Conservation (phyloP, 2,329 filamentous ascomycete genomes). For the Orbilia oligospora region DNA sequence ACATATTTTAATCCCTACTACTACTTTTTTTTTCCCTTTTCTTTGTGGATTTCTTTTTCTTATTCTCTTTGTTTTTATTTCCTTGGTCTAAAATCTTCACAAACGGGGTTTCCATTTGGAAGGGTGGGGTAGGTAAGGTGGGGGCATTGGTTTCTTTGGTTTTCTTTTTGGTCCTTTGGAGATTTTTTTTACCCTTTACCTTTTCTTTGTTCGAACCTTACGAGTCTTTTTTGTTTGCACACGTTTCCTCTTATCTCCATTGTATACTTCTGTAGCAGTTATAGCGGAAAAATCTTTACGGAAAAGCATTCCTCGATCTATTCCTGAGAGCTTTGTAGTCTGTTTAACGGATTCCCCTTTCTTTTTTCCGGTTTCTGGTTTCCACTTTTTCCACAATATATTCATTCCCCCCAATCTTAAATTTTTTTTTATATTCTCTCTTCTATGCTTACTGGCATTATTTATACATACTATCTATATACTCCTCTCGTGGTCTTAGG, state of each 20-base stretch:
- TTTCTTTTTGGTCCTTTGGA: conserved; percentile 22
- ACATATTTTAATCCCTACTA: conserved; percentile 27
- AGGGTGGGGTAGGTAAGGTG: neutral
- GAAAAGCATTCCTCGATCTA: conserved; percentile 12
- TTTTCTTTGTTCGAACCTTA: conserved; percentile 14
- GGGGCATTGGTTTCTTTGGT: conserved; percentile 6
- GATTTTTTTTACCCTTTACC: conserved; percentile 34
- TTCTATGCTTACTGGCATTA: neutral
- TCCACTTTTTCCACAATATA: neutral
- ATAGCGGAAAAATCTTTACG: conserved; percentile 25
- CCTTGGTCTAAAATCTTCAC: conserved; percentile 27
- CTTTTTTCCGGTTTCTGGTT: too few species aligned
- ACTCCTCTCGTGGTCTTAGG: conserved; percentile 3
- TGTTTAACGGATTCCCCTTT: conserved; percentile 6
- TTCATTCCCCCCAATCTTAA: neutral
- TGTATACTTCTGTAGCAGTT: conserved; percentile 24
- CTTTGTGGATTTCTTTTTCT: conserved; percentile 20
- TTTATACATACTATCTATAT: neutral
- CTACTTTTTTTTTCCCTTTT: neutral
- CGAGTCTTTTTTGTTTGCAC: conserved; percentile 22
- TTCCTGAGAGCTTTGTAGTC: neutral
- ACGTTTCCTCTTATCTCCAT: conserved; percentile 5
- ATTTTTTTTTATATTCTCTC: neutral
- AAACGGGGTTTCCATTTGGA: conserved; percentile 16
- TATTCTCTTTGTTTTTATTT: conserved; percentile 35